Base-by-base conservation (phyloP, 495 filamentous ascomycete genomes). In the Cenococcum geophilum region DNA sequence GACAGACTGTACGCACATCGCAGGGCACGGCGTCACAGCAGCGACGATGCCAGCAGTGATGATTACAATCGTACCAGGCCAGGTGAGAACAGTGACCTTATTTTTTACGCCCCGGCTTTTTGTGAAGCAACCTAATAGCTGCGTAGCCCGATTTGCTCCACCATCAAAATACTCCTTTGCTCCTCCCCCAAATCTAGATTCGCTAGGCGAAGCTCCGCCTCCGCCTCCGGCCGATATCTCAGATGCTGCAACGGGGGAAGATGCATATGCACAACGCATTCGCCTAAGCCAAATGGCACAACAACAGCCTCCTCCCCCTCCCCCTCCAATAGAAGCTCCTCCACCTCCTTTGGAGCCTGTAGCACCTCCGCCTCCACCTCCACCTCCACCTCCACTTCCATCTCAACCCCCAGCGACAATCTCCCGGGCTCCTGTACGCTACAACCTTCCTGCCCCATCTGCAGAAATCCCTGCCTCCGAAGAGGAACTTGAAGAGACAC, bases 401-500 rank as follows among this genome's bases (percentile, higher is more conserved):
- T 67, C 73, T 5, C 67, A 72, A 34, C 14, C 60, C 3, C 56
- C 62, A 16, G 23, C 71, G 66, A 65, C 73, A 74, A 95, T 97
- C 67, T 92, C 91, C 51, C 86, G 89, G 37, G 89, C 88, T 4
- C 91, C 92, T 1, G 87, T 97, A 53, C 88, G 88, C 56, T 97
- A 96, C 73, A 79, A 82, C 40, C 76, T 86, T 16, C 84, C 86
- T 8, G 73, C 84, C 8, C 74, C 85, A 5, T 76, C 84, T 16
- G 72, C 77, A 36, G 81, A 84, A 42, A 74, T 83, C 10, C 80
- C 83, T 4, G 73, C 75, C 12, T 76, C 82, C 0, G 81, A 85
- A 68, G 79, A 77, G 5, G 80, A 85, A 48, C 72, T 83, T 2
- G 78, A 77, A 59, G 77, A 80, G 34, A 76, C 77, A 4, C 65